Percentiles rank a stretch among this genome's conserved stretches.
Evolutionary conservation across 2,329 filamentous ascomycete genomes (phyloP).

Genomic region (Parasarocladium wereldwijsianum): DNA sequence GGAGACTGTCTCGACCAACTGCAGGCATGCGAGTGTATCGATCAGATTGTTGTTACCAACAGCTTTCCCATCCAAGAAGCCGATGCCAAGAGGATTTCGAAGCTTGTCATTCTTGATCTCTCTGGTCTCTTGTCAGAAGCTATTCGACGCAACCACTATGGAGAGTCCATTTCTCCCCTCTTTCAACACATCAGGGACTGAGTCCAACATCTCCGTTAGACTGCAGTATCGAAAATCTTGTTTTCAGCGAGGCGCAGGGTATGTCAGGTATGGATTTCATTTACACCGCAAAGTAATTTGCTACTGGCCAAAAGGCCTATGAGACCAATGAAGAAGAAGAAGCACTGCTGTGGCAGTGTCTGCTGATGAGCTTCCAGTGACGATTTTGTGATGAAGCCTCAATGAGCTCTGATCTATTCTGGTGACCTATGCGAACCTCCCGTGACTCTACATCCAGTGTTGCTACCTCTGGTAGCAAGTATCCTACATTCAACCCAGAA

Average conservation of each 20-base stretch:
- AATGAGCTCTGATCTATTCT: too few species aligned
- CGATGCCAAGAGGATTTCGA: conserved; percentile 55
- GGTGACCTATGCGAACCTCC: neutral
- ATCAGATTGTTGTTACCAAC: conserved; percentile 90
- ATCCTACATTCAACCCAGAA: conserved; percentile 52
- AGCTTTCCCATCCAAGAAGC: conserved; percentile 81
- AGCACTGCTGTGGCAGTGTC: too few species aligned
- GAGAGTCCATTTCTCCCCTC: conserved; percentile 61
- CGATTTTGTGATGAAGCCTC: too few species aligned
- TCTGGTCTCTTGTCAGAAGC: conserved; percentile 81
- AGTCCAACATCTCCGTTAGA: too few species aligned
- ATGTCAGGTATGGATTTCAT: too few species aligned
- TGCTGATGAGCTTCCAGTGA: too few species aligned
- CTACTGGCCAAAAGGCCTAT: too few species aligned
- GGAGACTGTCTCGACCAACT: conserved; percentile 80
- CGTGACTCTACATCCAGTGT: conserved; percentile 39
- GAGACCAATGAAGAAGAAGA: too few species aligned
- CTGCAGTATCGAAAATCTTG: too few species aligned
- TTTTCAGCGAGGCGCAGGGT: neutral
- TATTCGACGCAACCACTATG: conserved; percentile 91
- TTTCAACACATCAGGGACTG: conserved; percentile 54
- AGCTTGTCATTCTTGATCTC: conserved; percentile 80
- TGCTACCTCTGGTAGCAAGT: conserved; percentile 64
- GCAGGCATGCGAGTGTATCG: conserved; percentile 84
- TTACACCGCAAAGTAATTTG: too few species aligned